Evolutionary conservation across 2,329 filamentous ascomycete species (phyloP), one percentile per base, ranked within the genome.

Genomic region (Pyricularia pennisetigena): DNA sequence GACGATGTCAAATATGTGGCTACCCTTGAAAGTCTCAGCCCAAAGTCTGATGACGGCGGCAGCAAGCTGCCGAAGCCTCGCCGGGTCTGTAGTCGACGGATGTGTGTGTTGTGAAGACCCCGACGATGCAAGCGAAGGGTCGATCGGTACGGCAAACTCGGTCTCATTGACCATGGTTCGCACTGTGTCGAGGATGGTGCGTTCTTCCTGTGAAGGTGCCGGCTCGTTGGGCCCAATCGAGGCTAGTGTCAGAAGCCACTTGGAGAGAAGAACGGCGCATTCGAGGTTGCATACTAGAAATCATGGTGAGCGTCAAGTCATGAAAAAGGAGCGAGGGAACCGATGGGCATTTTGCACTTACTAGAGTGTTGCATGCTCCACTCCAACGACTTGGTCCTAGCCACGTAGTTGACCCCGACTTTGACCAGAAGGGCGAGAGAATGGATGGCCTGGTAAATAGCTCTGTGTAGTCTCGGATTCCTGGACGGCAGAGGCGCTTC

Each of bases 391-490:
- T 88, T 87, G 5, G 85, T 85, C 70, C 84, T 82, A 61, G 86
- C 85, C 65, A 88, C 85, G 71, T 87, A 88, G 71, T 86, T 87
- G 24, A 88, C 85, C 0, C 86, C 86, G 16, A 83, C 81, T 74
- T 88, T 89, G 69, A 90, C 86, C 28, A 89, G 79, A 79, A 90
- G 87, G 3, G 87, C 88, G 49, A 92, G 78, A 0, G 89, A 88
- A 73, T 91, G 89, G 30, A 89, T 86, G 1, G 88, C 86, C 72
- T 91, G 89, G 30, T 90, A 83, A 0, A 91, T 84, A 0, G 88
- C 89, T 64, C 87, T 81, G 41, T 86, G 87, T 28, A 90, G 81
- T 35, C 86, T 84, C 24, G 83, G 79, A 67, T 84, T 88, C 67
- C 89, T 82, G 24, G 85, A 80, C 12, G 90, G 81, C 29, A 85